Evolutionary conservation across 2,329 filamentous ascomycete species (phyloP).

Genomic region (Endocalyx cinctus): DNA sequence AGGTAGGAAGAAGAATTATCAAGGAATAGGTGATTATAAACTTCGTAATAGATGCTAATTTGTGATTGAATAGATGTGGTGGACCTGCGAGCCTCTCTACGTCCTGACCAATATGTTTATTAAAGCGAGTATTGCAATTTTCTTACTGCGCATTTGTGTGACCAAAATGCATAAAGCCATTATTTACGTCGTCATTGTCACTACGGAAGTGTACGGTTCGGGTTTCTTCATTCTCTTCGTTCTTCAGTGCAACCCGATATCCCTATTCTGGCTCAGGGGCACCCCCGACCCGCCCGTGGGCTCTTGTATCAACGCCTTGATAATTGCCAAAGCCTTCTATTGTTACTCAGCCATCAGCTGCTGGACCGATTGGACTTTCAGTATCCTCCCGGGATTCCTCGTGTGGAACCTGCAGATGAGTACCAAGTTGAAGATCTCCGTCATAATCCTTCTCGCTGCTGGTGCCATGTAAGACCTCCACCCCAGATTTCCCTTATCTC

Average conservation of each 20-base stretch:
- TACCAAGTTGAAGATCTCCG: conserved; percentile 31
- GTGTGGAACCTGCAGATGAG: conserved; percentile 38
- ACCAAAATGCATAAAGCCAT: conserved; percentile 22
- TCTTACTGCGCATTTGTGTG: conserved; percentile 33
- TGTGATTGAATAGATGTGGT: conserved; percentile 31
- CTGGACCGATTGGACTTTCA: conserved; percentile 35
- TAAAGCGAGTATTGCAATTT: conserved; percentile 35
- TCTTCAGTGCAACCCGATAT: conserved; percentile 34
- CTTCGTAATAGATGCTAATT: too few species aligned
- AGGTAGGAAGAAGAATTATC: too few species aligned
- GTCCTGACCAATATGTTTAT: conserved; percentile 31
- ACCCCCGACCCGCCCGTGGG: conserved; percentile 21
- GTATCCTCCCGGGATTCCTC: conserved; percentile 34
- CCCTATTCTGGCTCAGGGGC: conserved; percentile 34
- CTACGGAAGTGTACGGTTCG: conserved; percentile 29
- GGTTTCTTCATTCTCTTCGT: conserved; percentile 36
- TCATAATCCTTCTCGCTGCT: conserved; percentile 26
- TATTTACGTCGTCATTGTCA: conserved; percentile 23
- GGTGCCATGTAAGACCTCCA: conserved; percentile 32
- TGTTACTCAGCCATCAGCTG: conserved; percentile 35
- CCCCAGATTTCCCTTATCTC: background rate
- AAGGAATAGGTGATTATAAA: too few species aligned
- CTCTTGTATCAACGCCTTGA: conserved; percentile 23
- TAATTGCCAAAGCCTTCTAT: conserved; percentile 28
- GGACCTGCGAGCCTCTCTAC: conserved; percentile 38